Evolutionary conservation across 2,329 filamentous ascomycete genomes (phyloP).

Genomic region (Colletotrichum noveboracense): DNA sequence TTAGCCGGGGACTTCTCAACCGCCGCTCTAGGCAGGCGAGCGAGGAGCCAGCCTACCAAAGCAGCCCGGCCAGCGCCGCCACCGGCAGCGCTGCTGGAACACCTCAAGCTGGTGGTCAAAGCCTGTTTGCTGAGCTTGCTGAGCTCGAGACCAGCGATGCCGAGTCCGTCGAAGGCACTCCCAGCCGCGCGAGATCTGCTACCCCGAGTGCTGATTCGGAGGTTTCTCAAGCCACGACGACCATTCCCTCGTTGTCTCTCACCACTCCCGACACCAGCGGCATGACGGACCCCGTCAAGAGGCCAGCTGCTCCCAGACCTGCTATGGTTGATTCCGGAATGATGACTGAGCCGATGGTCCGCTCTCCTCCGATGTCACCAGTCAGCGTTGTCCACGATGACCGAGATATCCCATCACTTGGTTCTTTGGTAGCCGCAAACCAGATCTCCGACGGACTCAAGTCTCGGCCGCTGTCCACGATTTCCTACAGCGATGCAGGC

Average conservation of each 20-base stretch:
- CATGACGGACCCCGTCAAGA: conserved; percentile 64
- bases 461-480: conserved; percentile 50
- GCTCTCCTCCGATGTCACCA: conserved; percentile 19
- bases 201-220: conserved; percentile 54
- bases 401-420: conserved; percentile 41
- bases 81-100: conserved; percentile 55
- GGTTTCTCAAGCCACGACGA: conserved; percentile 46
- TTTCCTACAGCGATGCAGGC: conserved; percentile 59
- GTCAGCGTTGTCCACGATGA: conserved; percentile 32
- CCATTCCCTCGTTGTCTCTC: conserved; percentile 55
- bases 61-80: conserved; percentile 64
- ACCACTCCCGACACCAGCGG: conserved; percentile 65
- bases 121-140: conserved; percentile 88
- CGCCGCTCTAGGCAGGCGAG: conserved; percentile 67
- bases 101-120: conserved; percentile 67
- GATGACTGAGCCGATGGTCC: conserved; percentile 46
- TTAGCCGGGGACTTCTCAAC: conserved; percentile 65
- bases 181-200: conserved; percentile 54
- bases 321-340: conserved; percentile 48
- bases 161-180: conserved; percentile 65
- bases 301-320: conserved; percentile 7
- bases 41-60: conserved; percentile 61
- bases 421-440: conserved; percentile 40
- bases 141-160: conserved; percentile 80
- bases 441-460: conserved; percentile 28